phyloP scores from a whole-genome alignment of 768 basidiomycete genomes.

The Sistotremastrum suecicum region DNA sequence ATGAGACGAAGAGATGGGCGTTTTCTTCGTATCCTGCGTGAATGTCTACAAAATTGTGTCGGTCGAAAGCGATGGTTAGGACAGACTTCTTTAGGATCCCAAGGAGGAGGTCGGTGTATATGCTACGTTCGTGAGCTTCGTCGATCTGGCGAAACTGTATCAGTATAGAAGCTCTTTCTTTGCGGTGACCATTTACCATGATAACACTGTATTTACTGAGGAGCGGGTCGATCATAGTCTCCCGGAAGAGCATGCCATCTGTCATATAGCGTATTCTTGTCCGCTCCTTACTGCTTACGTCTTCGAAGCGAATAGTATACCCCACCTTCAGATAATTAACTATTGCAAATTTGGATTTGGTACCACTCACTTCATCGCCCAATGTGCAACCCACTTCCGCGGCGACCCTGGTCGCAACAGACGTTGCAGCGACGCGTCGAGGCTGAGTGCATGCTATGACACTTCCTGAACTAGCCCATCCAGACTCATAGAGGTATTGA shows the following conservation, averaged over 20 bases:
- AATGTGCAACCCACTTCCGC: constrained; percentile 80
- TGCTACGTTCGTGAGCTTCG: constrained; percentile 91
- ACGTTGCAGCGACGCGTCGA: constrained; percentile 86
- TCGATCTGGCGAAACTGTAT: constrained; percentile 51
- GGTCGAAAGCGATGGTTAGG: background rate
- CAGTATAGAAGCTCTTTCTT: background rate
- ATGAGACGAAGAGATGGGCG: constrained; percentile 82
- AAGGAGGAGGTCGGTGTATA: constrained; percentile 89
- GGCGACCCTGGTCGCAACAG: constrained; percentile 83
- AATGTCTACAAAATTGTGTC: constrained; percentile 3
- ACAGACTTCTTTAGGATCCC: constrained; percentile 86
- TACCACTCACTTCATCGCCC: constrained; percentile 63
- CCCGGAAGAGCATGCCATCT: constrained; percentile 95
- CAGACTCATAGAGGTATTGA: constrained; percentile 85
- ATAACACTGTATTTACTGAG: constrained; percentile 88
- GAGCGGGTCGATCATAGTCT: constrained; percentile 83
- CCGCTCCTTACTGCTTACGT: constrained; percentile 68
- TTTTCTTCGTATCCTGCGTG: constrained; percentile 72
- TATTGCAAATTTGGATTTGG: background rate
- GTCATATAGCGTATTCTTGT: constrained; percentile 95
- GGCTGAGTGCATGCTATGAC: constrained; percentile 91
- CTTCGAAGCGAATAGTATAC: constrained; percentile 95
- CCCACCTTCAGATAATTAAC: constrained; percentile 51
- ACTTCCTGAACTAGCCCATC: constrained; percentile 76
- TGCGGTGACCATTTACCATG: constrained; percentile 44